Conservation (phyloP, 352 stramenopile species). For the Pythium grandisporangium region DNA sequence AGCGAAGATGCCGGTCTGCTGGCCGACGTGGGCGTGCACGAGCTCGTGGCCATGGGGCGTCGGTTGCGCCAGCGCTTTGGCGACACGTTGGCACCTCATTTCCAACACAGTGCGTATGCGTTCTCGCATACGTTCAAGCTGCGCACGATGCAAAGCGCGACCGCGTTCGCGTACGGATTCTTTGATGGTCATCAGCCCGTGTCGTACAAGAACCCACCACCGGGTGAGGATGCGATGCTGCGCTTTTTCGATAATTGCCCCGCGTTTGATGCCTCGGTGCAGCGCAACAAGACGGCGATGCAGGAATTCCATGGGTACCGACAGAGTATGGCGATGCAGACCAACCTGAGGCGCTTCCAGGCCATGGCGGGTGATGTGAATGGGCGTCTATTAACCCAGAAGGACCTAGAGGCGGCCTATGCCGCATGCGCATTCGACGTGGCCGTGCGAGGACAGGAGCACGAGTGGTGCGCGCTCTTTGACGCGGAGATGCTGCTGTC, state of each 20-base stretch:
- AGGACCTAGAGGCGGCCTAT: slow-evolving; percentile 73
- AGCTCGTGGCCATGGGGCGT: slow-evolving; percentile 49
- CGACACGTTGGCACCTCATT: slow-evolving; percentile 12
- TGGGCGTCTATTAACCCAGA: slow-evolving; percentile 19
- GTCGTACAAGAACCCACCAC: slow-evolving; percentile 32
- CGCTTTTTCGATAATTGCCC: slow-evolving; percentile 83
- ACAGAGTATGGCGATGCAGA: slow-evolving; percentile 33
- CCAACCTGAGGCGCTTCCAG: slow-evolving; percentile 42
- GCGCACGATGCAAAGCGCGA: slow-evolving; percentile 67
- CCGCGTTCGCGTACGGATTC: slow-evolving; percentile 68
- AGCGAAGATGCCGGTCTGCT: slow-evolving; percentile 36
- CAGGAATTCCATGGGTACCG: slow-evolving; percentile 48
- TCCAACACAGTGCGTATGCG: slow-evolving; percentile 23
- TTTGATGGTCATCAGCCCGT: slow-evolving; percentile 55
- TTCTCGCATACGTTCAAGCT: slow-evolving; percentile 81
- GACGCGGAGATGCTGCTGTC: slow-evolving; percentile 52
- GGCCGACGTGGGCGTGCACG: slow-evolving; percentile 36
- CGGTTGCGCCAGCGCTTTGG: slow-evolving; percentile 42
- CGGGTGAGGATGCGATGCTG: slow-evolving; percentile 49
- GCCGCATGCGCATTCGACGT: slow-evolving; percentile 77
- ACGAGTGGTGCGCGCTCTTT: slow-evolving; percentile 67
- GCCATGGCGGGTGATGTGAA: slow-evolving; percentile 9
- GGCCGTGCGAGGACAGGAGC: slow-evolving; percentile 24
- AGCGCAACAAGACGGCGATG: slow-evolving; percentile 51
- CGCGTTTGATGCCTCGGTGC: slow-evolving; percentile 40